phyloP scores from a whole-genome alignment of 31 red algal genomes.

The Asparagopsis taxiformis region DNA sequence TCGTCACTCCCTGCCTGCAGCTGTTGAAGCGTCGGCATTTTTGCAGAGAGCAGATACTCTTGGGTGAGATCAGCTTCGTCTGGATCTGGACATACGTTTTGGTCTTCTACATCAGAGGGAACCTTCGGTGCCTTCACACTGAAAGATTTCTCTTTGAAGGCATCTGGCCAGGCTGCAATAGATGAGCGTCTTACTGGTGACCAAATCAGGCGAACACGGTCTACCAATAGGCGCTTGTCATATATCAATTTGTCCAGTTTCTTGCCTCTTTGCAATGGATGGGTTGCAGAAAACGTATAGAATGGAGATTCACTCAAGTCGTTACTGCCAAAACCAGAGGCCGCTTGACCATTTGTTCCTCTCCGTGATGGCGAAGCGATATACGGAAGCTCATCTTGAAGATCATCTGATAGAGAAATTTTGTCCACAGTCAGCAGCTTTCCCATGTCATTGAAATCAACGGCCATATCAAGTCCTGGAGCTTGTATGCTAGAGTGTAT shows the following conservation, averaged over 20 bases:
- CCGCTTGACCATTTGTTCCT: constrained; percentile 9
- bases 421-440: constrained; percentile 52
- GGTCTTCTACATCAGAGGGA: no score
- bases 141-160: constrained; percentile 70
- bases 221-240: constrained; percentile 58
- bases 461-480: constrained; percentile 71
- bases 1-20: background rate
- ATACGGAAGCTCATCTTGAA: constrained; percentile 17
- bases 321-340: constrained; percentile 64
- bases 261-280: constrained; percentile 61
- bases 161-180: constrained; percentile 66
- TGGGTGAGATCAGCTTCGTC: constrained; percentile 24
- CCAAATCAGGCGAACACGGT: constrained; percentile 66
- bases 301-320: constrained; percentile 73
- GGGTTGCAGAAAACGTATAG: constrained; percentile 65
- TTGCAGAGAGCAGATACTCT: no score
- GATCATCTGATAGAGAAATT: constrained; percentile 62
- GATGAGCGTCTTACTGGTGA: constrained; percentile 64
- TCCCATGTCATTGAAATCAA: constrained; percentile 53
- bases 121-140: constrained; percentile 63
- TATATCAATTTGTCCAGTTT: constrained; percentile 60
- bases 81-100: no score
- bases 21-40: no score
- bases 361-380: constrained; percentile 23
- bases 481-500: constrained; percentile 66